phyloP scores from a whole-genome alignment of 2,329 filamentous ascomycete species.

The Pseudofabraea citricarpa region DNA sequence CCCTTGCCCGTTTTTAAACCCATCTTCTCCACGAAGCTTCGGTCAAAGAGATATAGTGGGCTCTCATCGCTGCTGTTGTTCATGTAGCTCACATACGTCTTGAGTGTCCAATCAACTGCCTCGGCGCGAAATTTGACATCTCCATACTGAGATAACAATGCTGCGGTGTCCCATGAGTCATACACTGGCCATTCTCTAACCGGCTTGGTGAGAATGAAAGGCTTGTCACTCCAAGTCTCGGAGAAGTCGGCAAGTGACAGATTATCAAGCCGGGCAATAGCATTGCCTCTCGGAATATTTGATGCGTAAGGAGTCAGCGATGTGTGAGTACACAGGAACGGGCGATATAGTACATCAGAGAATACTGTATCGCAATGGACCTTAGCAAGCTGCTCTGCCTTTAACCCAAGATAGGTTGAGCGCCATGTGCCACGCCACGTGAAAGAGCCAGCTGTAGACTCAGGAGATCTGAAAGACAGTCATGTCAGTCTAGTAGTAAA shows the following conservation, averaged over 20 bases:
- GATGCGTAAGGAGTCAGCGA: conserved; percentile 59
- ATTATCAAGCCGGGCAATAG: conserved; percentile 64
- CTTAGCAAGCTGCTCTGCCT: conserved; percentile 43
- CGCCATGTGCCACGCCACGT: conserved; percentile 82
- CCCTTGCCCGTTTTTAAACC: conserved; percentile 54
- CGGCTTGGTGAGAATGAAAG: conserved; percentile 81
- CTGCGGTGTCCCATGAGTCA: conserved; percentile 67
- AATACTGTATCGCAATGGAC: conserved; percentile 76
- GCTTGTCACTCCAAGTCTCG: conserved; percentile 68
- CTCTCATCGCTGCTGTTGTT: conserved; percentile 75
- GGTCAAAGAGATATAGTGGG: conserved; percentile 89
- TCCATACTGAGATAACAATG: conserved; percentile 58
- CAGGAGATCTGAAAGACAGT: conserved; percentile 16
- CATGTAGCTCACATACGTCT: conserved; percentile 82
- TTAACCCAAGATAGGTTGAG: conserved; percentile 65
- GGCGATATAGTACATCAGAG: conserved; percentile 84
- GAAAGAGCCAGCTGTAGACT: conserved; percentile 25
- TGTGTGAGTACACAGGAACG: conserved; percentile 83
- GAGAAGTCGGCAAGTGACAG: conserved; percentile 72
- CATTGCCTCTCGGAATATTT: conserved; percentile 68
- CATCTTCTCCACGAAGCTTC: conserved; percentile 84
- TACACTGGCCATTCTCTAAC: conserved; percentile 80
- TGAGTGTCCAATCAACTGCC: conserved; percentile 85
- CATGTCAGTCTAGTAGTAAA: no score
- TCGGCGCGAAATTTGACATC: conserved; percentile 78